These are phyloP conservation scores for Mycena galericulata DNA, from an alignment of 768 basidiomycete genomes.

Conservation along the genomic window DNA sequence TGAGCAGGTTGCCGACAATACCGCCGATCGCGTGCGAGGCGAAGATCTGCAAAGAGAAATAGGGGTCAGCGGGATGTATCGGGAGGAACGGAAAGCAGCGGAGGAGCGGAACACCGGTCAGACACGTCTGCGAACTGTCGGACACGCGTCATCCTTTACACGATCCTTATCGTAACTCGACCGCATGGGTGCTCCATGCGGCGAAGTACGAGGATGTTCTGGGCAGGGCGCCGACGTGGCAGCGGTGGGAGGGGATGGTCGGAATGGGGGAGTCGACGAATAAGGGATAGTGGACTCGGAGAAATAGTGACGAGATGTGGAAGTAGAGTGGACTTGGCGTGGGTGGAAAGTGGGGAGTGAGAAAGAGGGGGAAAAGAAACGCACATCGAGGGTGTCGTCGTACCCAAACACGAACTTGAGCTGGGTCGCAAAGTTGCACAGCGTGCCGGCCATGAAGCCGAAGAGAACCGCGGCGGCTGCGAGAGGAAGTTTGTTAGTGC, in stretches of 20 bases:
- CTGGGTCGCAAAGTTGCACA: slow-evolving; percentile 96
- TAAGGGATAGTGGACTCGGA: too few relatives aligned
- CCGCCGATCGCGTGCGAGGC: slow-evolving; percentile 87
- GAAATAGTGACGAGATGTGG: not conserved
- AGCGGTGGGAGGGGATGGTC: not conserved
- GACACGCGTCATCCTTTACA: not conserved
- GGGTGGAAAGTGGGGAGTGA: not conserved
- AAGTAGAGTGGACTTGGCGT: not conserved
- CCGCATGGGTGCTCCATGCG: not conserved
- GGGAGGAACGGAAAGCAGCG: not conserved
- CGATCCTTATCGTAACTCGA: too few relatives aligned
- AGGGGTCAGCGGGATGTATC: not conserved
- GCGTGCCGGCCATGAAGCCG: slow-evolving; percentile 84
- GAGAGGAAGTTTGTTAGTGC: not conserved
- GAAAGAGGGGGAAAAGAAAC: slow-evolving; percentile 38
- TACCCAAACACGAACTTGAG: slow-evolving; percentile 85
- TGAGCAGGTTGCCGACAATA: slow-evolving; percentile 84
- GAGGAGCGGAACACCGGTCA: not conserved
- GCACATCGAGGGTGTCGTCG: slow-evolving; percentile 85
- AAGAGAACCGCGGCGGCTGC: slow-evolving; percentile 87
- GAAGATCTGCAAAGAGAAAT: slow-evolving; percentile 72
- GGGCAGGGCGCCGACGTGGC: not conserved
- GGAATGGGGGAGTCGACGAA: too few relatives aligned
- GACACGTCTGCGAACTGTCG: not conserved
- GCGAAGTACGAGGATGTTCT: not conserved